A percentile compares a stretch with the other conserved stretches of the same genome.
Evolutionary conservation across 2,329 filamentous ascomycete genomes (phyloP).

Genomic region (Claviceps sp.): DNA sequence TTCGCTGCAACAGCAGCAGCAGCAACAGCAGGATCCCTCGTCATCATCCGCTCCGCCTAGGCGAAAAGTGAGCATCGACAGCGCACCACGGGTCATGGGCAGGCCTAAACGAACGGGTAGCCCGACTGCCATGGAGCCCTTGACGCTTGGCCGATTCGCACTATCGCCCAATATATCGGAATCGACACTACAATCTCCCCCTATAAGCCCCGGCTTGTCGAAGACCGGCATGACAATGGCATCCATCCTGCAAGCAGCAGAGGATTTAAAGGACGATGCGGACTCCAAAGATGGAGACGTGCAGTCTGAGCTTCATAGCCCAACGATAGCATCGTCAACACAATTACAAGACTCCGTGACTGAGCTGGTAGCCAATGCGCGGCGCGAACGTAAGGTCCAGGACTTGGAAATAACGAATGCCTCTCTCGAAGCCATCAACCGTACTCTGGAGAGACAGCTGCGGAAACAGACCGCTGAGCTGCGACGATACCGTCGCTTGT

Average conservation of each 20-base stretch:
- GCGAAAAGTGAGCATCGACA: constrained; percentile 30
- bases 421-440: constrained; percentile 86
- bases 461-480: constrained; percentile 84
- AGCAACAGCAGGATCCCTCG: constrained; percentile 16
- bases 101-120: constrained; percentile 30
- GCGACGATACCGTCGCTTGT: constrained; percentile 73
- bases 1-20: constrained; percentile 19
- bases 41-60: constrained; percentile 15
- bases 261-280: constrained; percentile 30
- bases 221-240: constrained; percentile 35
- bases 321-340: constrained; percentile 40
- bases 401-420: constrained; percentile 96
- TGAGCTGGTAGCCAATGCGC: constrained; percentile 74
- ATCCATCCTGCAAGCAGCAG: constrained; percentile 41
- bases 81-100: constrained; percentile 20
- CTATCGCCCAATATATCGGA: constrained; percentile 21
- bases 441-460: constrained; percentile 80
- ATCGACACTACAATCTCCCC: constrained; percentile 20
- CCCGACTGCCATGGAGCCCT: constrained; percentile 22
- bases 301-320: constrained; percentile 33
- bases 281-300: constrained; percentile 16
- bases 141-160: constrained; percentile 20
- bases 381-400: constrained; percentile 85
- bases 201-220: constrained; percentile 17
- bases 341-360: constrained; percentile 47